A percentile compares a stretch with the other conserved stretches of the same genome.
These are phyloP conservation scores for Scorias spongiosa DNA, from an alignment of 2,329 filamentous ascomycete genomes.

Conservation along the genomic window DNA sequence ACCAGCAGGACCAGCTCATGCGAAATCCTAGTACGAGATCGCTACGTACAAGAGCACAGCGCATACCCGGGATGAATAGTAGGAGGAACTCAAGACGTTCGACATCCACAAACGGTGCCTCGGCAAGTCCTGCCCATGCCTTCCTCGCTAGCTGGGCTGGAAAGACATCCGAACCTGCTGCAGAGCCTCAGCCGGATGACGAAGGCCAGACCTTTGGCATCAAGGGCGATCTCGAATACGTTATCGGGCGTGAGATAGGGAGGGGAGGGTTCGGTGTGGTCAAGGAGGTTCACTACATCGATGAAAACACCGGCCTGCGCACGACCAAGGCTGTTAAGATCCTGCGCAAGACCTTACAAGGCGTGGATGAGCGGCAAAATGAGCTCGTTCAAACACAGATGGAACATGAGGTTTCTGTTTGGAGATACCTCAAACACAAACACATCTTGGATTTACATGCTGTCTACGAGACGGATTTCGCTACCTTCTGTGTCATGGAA, in stretches of 20 bases:
- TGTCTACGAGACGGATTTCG: conserved; percentile 51
- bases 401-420: conserved; percentile 53
- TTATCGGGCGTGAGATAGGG: conserved; percentile 51
- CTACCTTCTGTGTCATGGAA: conserved; percentile 54
- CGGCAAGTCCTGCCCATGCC: conserved; percentile 18
- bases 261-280: conserved; percentile 52
- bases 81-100: conserved; percentile 11
- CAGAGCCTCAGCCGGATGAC: conserved; percentile 41
- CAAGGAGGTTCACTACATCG: conserved; percentile 50
- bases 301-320: conserved; percentile 30
- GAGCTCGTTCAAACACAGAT: conserved; percentile 52
- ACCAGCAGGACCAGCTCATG: conserved; percentile 12
- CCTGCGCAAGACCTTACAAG: conserved; percentile 42
- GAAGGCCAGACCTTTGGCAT: conserved; percentile 52
- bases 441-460: conserved; percentile 47
- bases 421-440: conserved; percentile 48
- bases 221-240: conserved; percentile 37
- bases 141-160: conserved; percentile 16
- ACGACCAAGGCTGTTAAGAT: conserved; percentile 52
- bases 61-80: neutral
- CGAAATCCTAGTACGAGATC: conserved; percentile 17
- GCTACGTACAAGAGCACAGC: conserved; percentile 1
- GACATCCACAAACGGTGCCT: conserved; percentile 11
- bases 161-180: conserved; percentile 8
- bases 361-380: conserved; percentile 44